Evolutionary conservation across 2,329 filamentous ascomycete species (phyloP).

Genomic region (Cercospora sp.): DNA sequence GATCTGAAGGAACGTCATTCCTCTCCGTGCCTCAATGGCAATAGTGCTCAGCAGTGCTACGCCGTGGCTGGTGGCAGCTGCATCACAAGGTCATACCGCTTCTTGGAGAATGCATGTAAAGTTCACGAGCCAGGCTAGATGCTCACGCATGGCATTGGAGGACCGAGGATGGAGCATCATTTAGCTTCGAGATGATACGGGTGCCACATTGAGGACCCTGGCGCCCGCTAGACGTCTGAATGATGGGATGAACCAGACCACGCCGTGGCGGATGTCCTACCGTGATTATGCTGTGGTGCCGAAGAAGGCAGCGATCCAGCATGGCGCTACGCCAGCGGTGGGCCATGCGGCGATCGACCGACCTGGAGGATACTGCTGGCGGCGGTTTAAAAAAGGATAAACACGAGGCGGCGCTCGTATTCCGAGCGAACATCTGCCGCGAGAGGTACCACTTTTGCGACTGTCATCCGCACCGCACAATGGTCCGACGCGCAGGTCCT

Average conservation of each 20-base stretch:
- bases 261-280: not conserved
- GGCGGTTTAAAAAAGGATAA: not conserved
- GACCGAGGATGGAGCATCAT: slow-evolving; percentile 11
- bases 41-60: slow-evolving; percentile 5
- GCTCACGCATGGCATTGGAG: not conserved
- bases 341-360: not conserved
- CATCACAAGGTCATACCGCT: slow-evolving; percentile 4
- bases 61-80: slow-evolving; percentile 5
- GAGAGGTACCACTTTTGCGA: not conserved
- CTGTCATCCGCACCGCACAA: not conserved
- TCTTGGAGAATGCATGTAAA: not conserved
- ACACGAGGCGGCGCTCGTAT: slow-evolving; percentile 15
- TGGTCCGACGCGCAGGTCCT: not conserved
- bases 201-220: slow-evolving; percentile 1
- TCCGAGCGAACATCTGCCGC: slow-evolving; percentile 5
- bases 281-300: slow-evolving; percentile 2
- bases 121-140: not conserved
- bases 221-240: not conserved
- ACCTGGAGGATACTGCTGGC: slow-evolving; percentile 1
- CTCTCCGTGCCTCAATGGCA: not conserved
- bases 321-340: not conserved
- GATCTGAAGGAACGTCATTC: slow-evolving; percentile 2
- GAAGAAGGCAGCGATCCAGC: not conserved
- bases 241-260: not conserved
- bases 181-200: slow-evolving; percentile 2